Evolutionary conservation across 2,329 filamentous ascomycete species (phyloP), one percentile per base, ranked within the genome.

Genomic region (Metarhizium brunneum): DNA sequence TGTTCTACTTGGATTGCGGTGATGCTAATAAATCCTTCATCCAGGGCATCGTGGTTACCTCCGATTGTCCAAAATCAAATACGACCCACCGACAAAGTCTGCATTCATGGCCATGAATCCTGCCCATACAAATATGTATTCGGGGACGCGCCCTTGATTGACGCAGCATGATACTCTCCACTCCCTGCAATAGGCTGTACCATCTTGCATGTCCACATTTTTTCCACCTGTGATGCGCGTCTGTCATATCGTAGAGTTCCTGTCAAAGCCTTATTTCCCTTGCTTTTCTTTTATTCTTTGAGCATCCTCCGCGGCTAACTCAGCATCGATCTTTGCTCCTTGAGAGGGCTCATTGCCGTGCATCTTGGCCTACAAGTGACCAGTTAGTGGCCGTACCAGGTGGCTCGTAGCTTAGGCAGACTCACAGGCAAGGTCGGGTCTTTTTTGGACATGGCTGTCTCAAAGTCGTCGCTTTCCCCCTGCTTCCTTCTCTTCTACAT

Each of bases 341-440:
- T 76, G 82, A 20, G 83, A 87, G 2, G 87, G 87, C 72, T 90
- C 78, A 67, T 90, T 90, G 58, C 86, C 86, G 66, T 91, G 86
- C 60, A 77, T 66, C 62, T 72, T 80, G 55, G 86, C 87, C 82
- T 80, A 6, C 18, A 29, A n/a, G 36, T 10, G 30, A 38, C 54
- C 57, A 55, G 52, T 60, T 29, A 58, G 51, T 6, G 50, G 38
- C 30, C 4, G 2, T 36, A 14, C 7, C 11, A 29, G 6, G 6
- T 25, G 2, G 2, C 8, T 2, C 3, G 8, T 6, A 7, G 14
- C 14, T 20, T 13, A 11, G 32, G 3, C 20, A 14, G 10, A 65
- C 78, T 56, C 72, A 82, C 80, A 6, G 80, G 79, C 2, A 79
- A 60, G 3, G 79, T 88, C 3, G 86, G 77, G 62, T 90, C 85